phyloP scores from a whole-genome alignment of 169 alveolate species.

The Plasmodium fragile region DNA sequence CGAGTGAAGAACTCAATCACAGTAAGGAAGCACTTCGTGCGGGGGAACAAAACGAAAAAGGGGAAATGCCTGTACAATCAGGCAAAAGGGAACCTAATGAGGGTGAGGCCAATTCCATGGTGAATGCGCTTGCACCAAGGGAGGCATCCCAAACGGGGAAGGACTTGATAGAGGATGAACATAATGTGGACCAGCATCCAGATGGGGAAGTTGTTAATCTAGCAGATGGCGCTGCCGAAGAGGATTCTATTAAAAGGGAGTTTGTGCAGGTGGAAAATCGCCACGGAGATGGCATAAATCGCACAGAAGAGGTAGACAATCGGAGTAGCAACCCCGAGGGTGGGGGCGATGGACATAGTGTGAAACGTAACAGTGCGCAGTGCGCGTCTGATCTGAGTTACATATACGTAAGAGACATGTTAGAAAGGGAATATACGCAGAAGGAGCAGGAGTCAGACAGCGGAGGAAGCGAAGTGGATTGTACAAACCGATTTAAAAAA shows the following conservation, averaged over 20 bases:
- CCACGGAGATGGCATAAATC: not conserved
- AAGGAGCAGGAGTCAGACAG: conserved; percentile 1
- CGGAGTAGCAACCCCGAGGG: not conserved
- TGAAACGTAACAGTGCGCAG: not conserved
- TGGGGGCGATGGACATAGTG: not conserved
- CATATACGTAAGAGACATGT: conserved; percentile 13
- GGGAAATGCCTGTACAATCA: not conserved
- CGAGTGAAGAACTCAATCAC: not conserved
- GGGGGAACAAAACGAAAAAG: not conserved
- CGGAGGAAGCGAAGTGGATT: not conserved
- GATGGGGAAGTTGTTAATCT: not conserved
- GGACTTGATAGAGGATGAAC: not conserved
- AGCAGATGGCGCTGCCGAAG: not conserved
- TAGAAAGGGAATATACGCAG: not conserved
- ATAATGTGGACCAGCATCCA: not conserved
- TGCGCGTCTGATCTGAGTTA: conserved; percentile 33
- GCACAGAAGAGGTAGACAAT: not conserved
- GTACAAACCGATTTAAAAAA: conserved; percentile 32
- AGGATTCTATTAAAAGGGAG: not conserved
- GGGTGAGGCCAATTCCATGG: not conserved
- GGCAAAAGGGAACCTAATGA: not conserved
- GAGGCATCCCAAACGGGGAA: not conserved
- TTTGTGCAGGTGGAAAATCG: not conserved
- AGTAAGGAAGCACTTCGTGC: not conserved
- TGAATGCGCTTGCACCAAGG: not conserved